Evolutionary conservation across 257 asterid genomes (phyloP).

Genomic region (Phtheirospermum japonicum): DNA sequence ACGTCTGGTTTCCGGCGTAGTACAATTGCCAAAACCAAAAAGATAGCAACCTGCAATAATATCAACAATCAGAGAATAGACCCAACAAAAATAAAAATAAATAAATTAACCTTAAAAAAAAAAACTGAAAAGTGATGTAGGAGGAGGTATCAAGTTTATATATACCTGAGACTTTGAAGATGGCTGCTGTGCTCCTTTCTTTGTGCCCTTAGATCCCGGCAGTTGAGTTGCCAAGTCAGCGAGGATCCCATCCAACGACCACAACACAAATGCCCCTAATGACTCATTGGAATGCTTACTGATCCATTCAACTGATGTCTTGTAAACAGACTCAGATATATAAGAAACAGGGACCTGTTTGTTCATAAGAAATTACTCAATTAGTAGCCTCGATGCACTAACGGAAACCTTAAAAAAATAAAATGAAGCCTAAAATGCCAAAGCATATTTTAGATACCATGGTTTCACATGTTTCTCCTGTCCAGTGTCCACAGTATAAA

Average conservation of each 20-base stretch:
- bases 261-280: constrained; percentile 61
- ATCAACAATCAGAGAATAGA: constrained; percentile 10
- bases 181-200: constrained; percentile 59
- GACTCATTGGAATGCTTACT: constrained; percentile 64
- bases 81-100: background rate
- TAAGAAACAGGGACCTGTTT: constrained; percentile 73
- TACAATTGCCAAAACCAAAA: constrained; percentile 63
- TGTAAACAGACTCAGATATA: constrained; percentile 64
- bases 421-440: background rate
- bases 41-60: constrained; percentile 67
- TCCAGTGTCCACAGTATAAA: no score
- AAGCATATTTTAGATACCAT: no score
- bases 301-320: constrained; percentile 82
- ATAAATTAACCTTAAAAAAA: background rate
- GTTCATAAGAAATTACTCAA: constrained; percentile 9
- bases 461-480: no score
- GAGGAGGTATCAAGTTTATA: background rate
- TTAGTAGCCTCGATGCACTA: background rate
- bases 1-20: constrained; percentile 77
- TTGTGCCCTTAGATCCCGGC: constrained; percentile 54
- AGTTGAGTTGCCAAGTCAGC: constrained; percentile 60
- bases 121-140: background rate
- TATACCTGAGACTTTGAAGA: constrained; percentile 83
- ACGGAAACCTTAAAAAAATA: no score
- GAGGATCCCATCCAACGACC: constrained; percentile 75